Conservation (phyloP, 192 early-diverging fungal species). For the Umbelopsis ramanniana region DNA sequence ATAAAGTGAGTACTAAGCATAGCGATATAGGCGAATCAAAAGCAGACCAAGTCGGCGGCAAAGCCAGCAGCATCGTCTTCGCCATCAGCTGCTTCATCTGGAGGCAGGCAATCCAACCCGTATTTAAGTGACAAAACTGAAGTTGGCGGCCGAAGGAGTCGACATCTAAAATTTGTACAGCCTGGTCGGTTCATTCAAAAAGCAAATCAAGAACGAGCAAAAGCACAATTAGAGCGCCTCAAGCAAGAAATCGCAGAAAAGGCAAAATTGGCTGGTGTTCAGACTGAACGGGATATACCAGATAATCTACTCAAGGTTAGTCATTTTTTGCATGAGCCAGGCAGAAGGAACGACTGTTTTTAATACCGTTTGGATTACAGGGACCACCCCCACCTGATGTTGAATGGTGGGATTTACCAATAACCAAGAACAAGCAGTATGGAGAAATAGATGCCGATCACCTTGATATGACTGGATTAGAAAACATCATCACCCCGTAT, state of each 20-base stretch:
- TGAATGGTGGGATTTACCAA: constrained; percentile 98
- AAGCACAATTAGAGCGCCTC: constrained; percentile 73
- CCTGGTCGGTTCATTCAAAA: constrained; percentile 82
- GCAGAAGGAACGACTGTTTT: not conserved
- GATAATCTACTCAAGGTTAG: constrained; percentile 68
- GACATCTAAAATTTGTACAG: constrained; percentile 77
- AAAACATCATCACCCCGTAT: constrained; percentile 68
- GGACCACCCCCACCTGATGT: constrained; percentile 72
- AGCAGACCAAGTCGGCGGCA: constrained; percentile 33
- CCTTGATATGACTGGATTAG: constrained; percentile 45
- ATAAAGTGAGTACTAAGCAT: not conserved
- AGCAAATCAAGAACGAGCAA: constrained; percentile 81
- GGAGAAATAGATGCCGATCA: constrained; percentile 52
- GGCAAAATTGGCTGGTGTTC: constrained; percentile 76
- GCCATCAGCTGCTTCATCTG: constrained; percentile 49
- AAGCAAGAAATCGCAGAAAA: constrained; percentile 75
- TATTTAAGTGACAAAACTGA: constrained; percentile 50
- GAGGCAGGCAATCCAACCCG: constrained; percentile 87
- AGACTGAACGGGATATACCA: constrained; percentile 71
- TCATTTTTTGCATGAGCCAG: not conserved
- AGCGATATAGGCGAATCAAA: constrained; percentile 66
- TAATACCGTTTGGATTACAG: constrained; percentile 40
- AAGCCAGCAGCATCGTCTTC: constrained; percentile 34
- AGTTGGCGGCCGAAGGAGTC: constrained; percentile 47
- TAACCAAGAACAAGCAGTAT: constrained; percentile 76